Conservation (phyloP, 768 basidiomycete genomes). For the Cytidiella melzeri region DNA sequence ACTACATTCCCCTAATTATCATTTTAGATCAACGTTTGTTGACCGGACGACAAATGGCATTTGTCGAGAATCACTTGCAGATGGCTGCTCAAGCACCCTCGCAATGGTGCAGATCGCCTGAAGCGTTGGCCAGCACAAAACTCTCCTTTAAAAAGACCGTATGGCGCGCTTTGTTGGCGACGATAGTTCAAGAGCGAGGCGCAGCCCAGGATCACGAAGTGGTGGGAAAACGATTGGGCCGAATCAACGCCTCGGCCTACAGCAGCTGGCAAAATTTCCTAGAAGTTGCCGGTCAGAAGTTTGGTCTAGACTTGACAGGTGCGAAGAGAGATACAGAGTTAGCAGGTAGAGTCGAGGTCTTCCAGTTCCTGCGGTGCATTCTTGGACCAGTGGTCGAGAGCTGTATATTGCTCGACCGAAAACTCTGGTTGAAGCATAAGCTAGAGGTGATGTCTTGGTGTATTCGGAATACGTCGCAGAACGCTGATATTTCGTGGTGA, state of each 20-base stretch:
- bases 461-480: background rate
- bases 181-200: conserved; percentile 13
- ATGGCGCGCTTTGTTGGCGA: conserved; percentile 61
- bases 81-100: conserved; percentile 68
- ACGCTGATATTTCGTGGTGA: background rate
- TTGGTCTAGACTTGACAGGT: conserved; percentile 1
- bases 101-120: conserved; percentile 45
- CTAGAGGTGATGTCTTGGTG: conserved; percentile 21
- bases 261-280: conserved; percentile 43
- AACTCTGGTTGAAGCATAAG: conserved; percentile 46
- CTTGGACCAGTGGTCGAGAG: conserved; percentile 65
- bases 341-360: conserved; percentile 43
- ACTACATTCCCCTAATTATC: conserved; percentile 4
- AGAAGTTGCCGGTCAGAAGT: conserved; percentile 12
- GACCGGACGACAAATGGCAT: conserved; percentile 19
- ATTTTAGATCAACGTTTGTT: conserved; percentile 3
- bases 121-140: conserved; percentile 29
- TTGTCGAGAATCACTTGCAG: conserved; percentile 52
- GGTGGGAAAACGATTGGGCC: conserved; percentile 35
- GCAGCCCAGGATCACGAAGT: background rate
- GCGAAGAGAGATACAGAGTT: conserved; percentile 10
- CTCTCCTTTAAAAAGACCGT: conserved; percentile 62
- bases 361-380: conserved; percentile 63
- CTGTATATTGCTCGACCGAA: conserved; percentile 56
- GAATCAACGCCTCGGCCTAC: conserved; percentile 46